Percentiles rank a stretch among this genome's conserved stretches.
phyloP scores from a whole-genome alignment of 164 flowering plant genomes.

The Taxillus chinensis region DNA sequence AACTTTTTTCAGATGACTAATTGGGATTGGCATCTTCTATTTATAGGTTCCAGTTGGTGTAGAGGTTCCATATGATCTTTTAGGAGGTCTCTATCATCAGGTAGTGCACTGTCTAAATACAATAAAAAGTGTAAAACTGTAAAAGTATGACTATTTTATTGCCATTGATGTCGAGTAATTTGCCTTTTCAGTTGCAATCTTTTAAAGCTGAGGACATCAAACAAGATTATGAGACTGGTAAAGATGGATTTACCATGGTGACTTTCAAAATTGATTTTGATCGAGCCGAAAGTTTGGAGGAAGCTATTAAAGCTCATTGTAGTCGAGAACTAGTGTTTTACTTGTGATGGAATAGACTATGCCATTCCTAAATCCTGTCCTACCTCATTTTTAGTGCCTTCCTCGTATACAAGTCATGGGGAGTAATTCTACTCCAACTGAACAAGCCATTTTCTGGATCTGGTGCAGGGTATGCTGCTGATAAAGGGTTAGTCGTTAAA shows the following conservation, averaged over 20 bases:
- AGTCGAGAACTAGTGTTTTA: conserved; percentile 53
- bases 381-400: background rate
- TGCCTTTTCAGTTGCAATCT: conserved; percentile 54
- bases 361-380: background rate
- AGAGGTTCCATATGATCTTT: conserved; percentile 72
- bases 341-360: conserved; percentile 20
- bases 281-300: conserved; percentile 54
- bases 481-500: no score
- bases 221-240: conserved; percentile 87
- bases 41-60: conserved; percentile 59
- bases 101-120: conserved; percentile 20
- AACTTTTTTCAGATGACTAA: background rate
- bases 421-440: no score
- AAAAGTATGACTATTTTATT: no score
- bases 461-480: no score
- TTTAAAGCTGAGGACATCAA: conserved; percentile 71
- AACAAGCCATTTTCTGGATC: no score
- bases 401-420: background rate
- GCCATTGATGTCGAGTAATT: no score
- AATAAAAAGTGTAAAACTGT: background rate
- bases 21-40: conserved; percentile 1
- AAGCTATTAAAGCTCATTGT: conserved; percentile 53
- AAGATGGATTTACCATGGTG: conserved; percentile 65
- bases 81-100: conserved; percentile 84
- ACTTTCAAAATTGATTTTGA: conserved; percentile 80